phyloP scores from a whole-genome alignment of 2,329 filamentous ascomycete genomes.

The Chaetomium olivaceum region DNA sequence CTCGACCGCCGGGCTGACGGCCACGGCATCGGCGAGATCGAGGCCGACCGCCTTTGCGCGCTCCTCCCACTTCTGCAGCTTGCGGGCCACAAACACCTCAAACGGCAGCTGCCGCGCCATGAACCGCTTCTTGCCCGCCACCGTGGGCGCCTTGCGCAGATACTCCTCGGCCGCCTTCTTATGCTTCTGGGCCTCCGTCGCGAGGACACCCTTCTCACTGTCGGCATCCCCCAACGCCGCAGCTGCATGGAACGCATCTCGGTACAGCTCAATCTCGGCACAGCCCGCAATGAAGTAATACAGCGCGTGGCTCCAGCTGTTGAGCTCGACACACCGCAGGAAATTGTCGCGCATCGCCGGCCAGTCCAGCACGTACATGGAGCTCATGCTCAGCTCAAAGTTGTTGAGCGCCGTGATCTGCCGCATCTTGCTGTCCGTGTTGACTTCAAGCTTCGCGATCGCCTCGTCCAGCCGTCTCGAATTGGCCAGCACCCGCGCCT shows the following conservation, averaged over 20 bases:
- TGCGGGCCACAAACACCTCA: conserved; percentile 80
- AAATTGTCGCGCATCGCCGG: conserved; percentile 72
- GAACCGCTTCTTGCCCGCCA: conserved; percentile 83
- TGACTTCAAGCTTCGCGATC: conserved; percentile 62
- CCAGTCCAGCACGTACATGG: conserved; percentile 80
- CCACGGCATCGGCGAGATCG: conserved; percentile 76
- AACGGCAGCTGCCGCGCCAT: conserved; percentile 89
- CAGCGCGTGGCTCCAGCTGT: conserved; percentile 85
- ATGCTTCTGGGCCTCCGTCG: conserved; percentile 44
- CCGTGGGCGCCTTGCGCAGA: conserved; percentile 68
- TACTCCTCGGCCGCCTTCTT: conserved; percentile 68
- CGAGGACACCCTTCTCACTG: conserved; percentile 20
- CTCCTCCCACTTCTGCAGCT: conserved; percentile 84
- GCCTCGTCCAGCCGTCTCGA: conserved; percentile 67
- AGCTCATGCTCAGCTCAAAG: conserved; percentile 79
- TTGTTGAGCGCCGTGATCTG: conserved; percentile 82
- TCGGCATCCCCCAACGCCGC: conserved; percentile 34
- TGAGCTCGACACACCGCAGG: conserved; percentile 71
- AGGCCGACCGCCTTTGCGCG: conserved; percentile 67
- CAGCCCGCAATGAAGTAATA: conserved; percentile 87
- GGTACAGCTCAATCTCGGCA: conserved; percentile 79
- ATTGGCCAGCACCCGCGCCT: conserved; percentile 73
- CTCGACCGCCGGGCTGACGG: conserved; percentile 78
- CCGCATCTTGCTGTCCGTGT: conserved; percentile 71
- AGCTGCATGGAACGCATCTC: conserved; percentile 53